phyloP scores from a whole-genome alignment of 768 basidiomycete genomes.

The Udeniomyces megalosporus region DNA sequence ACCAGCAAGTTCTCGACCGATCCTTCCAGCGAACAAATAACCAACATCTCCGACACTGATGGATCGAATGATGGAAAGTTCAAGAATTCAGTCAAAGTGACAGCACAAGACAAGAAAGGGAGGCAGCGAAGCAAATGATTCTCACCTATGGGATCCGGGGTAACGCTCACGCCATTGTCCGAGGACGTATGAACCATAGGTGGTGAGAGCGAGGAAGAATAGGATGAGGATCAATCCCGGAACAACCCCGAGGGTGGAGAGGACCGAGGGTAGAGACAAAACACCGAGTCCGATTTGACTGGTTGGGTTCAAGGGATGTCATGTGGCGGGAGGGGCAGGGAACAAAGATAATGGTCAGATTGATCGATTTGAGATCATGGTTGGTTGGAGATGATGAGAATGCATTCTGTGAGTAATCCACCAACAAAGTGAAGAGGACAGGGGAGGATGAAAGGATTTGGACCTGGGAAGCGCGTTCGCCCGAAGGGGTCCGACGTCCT shows the following conservation, averaged over 20 bases:
- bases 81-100: too few species aligned
- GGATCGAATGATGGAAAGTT: too few species aligned
- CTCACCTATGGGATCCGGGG: background rate
- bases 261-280: background rate
- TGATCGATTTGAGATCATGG: too few species aligned
- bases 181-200: background rate
- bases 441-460: too few species aligned
- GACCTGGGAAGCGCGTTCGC: too few species aligned
- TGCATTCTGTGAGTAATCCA: too few species aligned
- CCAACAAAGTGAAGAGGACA: too few species aligned
- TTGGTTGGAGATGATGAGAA: too few species aligned
- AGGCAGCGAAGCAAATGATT: background rate
- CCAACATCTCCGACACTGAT: background rate
- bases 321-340: too few species aligned
- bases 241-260: background rate
- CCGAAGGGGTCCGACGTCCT: too few species aligned
- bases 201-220: background rate
- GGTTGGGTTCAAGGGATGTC: background rate
- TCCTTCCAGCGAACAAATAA: background rate
- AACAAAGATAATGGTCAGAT: background rate
- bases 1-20: background rate
- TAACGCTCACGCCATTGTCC: background rate
- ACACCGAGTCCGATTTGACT: slow-evolving; percentile 4
- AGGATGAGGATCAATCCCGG: background rate
- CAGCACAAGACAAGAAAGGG: background rate